phyloP scores from a whole-genome alignment of 164 flowering plant species.

The Sedum album region DNA sequence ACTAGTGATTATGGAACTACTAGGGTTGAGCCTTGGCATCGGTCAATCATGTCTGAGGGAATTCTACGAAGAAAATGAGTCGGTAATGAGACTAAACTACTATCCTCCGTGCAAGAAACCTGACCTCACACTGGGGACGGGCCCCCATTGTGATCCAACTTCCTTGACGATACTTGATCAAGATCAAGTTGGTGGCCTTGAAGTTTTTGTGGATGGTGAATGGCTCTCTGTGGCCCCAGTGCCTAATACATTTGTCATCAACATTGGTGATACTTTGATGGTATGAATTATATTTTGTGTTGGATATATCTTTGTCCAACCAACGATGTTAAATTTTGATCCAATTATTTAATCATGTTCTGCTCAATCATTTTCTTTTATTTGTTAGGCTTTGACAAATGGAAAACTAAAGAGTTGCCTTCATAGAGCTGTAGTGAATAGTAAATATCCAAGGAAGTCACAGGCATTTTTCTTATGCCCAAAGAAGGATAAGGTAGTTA shows the following conservation, averaged over 20 bases:
- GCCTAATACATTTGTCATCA: slow-evolving; percentile 51
- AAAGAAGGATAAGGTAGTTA: slow-evolving; percentile 50
- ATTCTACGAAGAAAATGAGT: slow-evolving; percentile 39
- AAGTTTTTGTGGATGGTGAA: slow-evolving; percentile 41
- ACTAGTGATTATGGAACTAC: slow-evolving; percentile 41
- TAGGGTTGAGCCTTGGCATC: slow-evolving; percentile 60
- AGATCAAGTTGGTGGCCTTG: slow-evolving; percentile 68
- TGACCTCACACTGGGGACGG: slow-evolving; percentile 51
- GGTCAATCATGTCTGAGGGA: slow-evolving; percentile 29
- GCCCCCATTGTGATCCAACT: slow-evolving; percentile 79
- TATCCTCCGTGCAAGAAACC: slow-evolving; percentile 67
- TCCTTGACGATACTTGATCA: slow-evolving; percentile 81
- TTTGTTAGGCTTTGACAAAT: slow-evolving; percentile 51
- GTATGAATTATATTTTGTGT: neutral
- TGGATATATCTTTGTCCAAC: neutral
- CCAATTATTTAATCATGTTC: neutral
- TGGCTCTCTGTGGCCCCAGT: slow-evolving; percentile 54
- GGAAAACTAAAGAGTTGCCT: slow-evolving; percentile 69
- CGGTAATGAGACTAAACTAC: slow-evolving; percentile 61
- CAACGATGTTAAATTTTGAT: neutral
- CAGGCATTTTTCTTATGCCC: slow-evolving; percentile 60
- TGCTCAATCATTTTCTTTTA: too few relatives aligned
- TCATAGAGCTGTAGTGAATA: slow-evolving; percentile 76
- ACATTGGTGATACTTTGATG: slow-evolving; percentile 70
- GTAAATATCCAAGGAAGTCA: slow-evolving; percentile 40